These are phyloP conservation scores for Phyllostachys edulis DNA, from an alignment of 176 grass and related monocot species.

Conservation along the genomic window DNA sequence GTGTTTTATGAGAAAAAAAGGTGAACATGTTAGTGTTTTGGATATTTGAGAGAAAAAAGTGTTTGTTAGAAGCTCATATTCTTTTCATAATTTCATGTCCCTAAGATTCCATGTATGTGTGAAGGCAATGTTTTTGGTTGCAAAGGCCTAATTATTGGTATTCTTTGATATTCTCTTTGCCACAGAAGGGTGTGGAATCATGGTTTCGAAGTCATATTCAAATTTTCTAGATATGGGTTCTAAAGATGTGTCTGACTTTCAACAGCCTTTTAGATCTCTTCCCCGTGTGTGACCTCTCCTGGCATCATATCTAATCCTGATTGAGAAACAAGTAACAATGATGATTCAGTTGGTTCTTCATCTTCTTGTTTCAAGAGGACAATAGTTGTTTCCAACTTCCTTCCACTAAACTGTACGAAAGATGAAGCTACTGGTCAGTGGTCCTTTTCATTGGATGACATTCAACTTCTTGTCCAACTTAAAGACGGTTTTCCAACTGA, in stretches of 20 bases:
- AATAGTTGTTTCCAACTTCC: slow-evolving; percentile 74
- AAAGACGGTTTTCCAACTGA: slow-evolving; percentile 63
- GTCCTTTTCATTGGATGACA: slow-evolving; percentile 70
- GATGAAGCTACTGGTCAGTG: slow-evolving; percentile 57
- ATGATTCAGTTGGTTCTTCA: slow-evolving; percentile 34
- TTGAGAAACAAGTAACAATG: slow-evolving; percentile 34
- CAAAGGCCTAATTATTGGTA: slow-evolving; percentile 17
- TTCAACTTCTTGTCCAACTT: slow-evolving; percentile 71
- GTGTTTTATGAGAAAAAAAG: not conserved
- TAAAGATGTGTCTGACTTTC: slow-evolving; percentile 47
- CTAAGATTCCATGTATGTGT: not conserved
- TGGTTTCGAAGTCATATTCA: slow-evolving; percentile 66
- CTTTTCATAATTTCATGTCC: not conserved
- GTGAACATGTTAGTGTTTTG: not conserved
- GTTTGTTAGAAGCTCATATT: not conserved
- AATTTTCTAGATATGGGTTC: slow-evolving; percentile 58
- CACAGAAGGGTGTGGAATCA: slow-evolving; percentile 26
- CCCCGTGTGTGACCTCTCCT: slow-evolving; percentile 51
- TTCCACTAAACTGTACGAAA: slow-evolving; percentile 58
- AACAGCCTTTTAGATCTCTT: slow-evolving; percentile 51
- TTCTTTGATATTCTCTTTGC: not conserved
- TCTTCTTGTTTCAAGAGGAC: slow-evolving; percentile 38
- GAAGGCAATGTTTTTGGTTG: too few relatives aligned
- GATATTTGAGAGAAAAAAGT: slow-evolving; percentile 12
- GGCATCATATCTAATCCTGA: slow-evolving; percentile 47